Percentiles rank a stretch among this genome's conserved stretches.
Evolutionary conservation across 2,329 filamentous ascomycete genomes (phyloP).

Genomic region (Cladophialophora immunda): DNA sequence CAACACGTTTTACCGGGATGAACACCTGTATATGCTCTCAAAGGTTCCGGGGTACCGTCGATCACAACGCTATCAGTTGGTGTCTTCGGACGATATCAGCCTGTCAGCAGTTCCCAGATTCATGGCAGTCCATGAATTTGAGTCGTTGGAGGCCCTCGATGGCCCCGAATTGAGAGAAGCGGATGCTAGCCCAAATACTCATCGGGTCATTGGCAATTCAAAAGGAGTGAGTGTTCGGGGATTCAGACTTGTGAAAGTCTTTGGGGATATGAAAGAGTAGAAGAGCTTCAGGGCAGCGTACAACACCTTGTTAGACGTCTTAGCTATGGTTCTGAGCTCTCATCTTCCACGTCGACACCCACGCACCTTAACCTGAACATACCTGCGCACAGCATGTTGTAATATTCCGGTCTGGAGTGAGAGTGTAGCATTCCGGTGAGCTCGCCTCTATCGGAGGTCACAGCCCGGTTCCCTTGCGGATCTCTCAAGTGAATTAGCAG

Average conservation of each 20-base stretch:
- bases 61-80: conserved; percentile 19
- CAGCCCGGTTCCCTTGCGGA: background rate
- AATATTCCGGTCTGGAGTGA: background rate
- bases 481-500: background rate
- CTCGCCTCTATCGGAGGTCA: background rate
- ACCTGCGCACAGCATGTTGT: background rate
- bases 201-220: conserved; percentile 19
- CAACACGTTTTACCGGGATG: conserved; percentile 18
- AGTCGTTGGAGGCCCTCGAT: conserved; percentile 5
- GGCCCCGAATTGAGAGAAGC: conserved; percentile 19
- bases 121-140: conserved; percentile 22
- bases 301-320: background rate
- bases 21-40: conserved; percentile 18
- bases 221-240: conserved; percentile 16
- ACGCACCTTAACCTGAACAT: background rate
- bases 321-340: background rate
- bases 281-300: background rate
- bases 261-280: conserved; percentile 9
- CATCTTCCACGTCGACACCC: background rate
- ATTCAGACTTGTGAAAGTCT: conserved; percentile 12
- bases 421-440: background rate
- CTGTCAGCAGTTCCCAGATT: conserved; percentile 16
- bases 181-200: conserved; percentile 22
- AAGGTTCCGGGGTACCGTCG: conserved; percentile 20
- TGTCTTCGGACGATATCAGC: background rate